Evolutionary conservation across 371 early-diverging fungal species (phyloP).

Genomic region (Mortierella sp.): DNA sequence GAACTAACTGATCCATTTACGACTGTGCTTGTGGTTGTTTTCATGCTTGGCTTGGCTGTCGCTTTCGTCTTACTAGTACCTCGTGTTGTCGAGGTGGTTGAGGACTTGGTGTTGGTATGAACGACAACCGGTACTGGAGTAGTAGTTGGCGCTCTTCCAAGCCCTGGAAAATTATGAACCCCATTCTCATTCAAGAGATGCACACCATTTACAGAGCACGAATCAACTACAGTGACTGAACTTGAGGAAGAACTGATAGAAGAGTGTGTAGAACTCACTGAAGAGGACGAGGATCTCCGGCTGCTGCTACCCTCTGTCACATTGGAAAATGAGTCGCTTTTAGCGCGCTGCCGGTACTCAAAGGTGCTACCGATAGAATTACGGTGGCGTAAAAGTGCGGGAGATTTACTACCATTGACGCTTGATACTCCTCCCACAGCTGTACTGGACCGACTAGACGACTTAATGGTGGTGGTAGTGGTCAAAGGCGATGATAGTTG

Average conservation of each 20-base stretch:
- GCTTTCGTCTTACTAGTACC: not conserved
- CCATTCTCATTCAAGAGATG: not conserved
- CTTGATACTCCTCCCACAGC: not conserved
- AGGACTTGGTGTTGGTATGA: slow-evolving; percentile 1
- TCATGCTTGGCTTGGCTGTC: not conserved
- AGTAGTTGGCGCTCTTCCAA: not conserved
- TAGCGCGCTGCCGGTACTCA: not conserved
- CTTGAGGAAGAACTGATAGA: not conserved
- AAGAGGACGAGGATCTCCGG: slow-evolving; percentile 17
- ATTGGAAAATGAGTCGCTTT: not conserved
- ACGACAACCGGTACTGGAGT: slow-evolving; percentile 6
- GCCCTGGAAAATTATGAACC: not conserved
- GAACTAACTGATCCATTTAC: not conserved
- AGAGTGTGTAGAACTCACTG: slow-evolving; percentile 9
- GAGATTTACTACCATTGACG: not conserved
- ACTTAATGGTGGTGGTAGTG: not conserved
- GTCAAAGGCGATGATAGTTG: not conserved
- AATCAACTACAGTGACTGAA: not conserved
- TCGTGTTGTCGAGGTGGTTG: not conserved
- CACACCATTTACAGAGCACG: not conserved
- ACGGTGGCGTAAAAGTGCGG: not conserved
- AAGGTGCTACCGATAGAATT: not conserved
- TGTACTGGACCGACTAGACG: not conserved
- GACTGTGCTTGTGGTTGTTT: not conserved
- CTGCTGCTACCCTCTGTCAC: not conserved